Evolutionary conservation across 108 stramenopile species (phyloP).

Genomic region (Cyclotella sp.): DNA sequence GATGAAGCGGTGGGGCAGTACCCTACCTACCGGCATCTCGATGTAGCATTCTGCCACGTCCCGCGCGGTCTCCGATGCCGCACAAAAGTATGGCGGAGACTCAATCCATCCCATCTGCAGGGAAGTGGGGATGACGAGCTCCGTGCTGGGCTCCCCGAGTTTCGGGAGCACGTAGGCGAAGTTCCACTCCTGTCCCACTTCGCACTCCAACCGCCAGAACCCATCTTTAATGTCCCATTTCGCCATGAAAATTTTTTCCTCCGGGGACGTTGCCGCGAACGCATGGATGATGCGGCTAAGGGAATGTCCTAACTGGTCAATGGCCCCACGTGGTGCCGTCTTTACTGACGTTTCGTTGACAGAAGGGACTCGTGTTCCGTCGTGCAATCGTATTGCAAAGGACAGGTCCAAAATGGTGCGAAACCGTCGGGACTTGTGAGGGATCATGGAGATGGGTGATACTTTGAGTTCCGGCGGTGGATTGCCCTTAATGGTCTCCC

Average conservation of each 20-base stretch:
- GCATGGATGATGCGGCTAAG: conserved; percentile 9
- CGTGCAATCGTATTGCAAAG: not conserved
- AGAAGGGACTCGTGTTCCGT: not conserved
- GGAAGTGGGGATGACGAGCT: conserved; percentile 41
- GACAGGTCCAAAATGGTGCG: conserved; percentile 20
- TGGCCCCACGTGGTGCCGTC: conserved; percentile 12
- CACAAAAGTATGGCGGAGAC: conserved; percentile 52
- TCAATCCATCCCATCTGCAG: conserved; percentile 55
- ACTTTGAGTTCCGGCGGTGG: conserved; percentile 10
- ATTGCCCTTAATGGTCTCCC: conserved; percentile 12
- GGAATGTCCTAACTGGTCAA: conserved; percentile 20
- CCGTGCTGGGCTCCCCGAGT: not conserved
- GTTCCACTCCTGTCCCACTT: conserved; percentile 34
- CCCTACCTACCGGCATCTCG: not conserved
- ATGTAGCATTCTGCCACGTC: conserved; percentile 33
- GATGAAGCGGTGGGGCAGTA: not conserved
- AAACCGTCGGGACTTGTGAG: conserved; percentile 17
- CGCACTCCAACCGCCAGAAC: conserved; percentile 32
- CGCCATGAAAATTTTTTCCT: conserved; percentile 20
- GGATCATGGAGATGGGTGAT: conserved; percentile 26
- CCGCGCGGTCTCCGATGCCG: conserved; percentile 45
- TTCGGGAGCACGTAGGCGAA: conserved; percentile 41
- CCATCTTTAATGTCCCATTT: conserved; percentile 44
- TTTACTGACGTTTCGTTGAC: conserved; percentile 6
- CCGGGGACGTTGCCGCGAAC: conserved; percentile 4